These are phyloP conservation scores for Apiospora aurea DNA, from an alignment of 2,329 filamentous ascomycete genomes.

Conservation along the genomic window DNA sequence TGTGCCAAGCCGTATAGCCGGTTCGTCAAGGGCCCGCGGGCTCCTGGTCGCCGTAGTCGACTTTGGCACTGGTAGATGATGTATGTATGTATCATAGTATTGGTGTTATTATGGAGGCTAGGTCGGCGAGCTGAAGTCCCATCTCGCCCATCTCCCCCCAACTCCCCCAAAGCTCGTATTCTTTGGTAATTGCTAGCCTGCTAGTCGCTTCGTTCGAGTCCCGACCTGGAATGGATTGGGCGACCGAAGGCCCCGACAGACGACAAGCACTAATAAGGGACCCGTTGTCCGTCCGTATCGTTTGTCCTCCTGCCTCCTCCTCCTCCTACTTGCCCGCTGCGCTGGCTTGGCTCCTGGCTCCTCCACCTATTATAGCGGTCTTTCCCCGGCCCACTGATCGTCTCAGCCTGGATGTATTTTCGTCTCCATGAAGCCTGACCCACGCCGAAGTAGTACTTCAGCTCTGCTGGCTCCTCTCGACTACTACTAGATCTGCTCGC, in stretches of 20 bases:
- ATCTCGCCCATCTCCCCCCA: not conserved
- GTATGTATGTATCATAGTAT: not conserved
- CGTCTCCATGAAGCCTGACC: not conserved
- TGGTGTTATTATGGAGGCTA: not conserved
- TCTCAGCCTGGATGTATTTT: not conserved
- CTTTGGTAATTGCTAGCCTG: not conserved
- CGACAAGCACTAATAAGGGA: not conserved
- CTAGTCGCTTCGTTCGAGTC: not conserved
- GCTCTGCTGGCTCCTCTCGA: not conserved
- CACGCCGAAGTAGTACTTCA: not conserved
- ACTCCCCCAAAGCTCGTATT: not conserved
- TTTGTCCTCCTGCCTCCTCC: not conserved
- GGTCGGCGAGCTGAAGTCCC: not conserved
- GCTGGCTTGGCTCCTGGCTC: not conserved
- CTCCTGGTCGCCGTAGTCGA: not conserved
- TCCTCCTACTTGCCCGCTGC: too few relatives aligned
- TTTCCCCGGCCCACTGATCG: not conserved
- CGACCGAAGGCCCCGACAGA: not conserved
- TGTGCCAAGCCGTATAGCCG: constrained; percentile 17
- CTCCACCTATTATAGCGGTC: not conserved
- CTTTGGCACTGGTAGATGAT: not conserved
- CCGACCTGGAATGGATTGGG: not conserved
- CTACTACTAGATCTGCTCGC: not conserved
- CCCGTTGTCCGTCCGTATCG: not conserved
- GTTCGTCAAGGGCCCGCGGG: constrained; percentile 2